phyloP scores from a whole-genome alignment of 1,284 basidiomycete species.

The Boletus semigastroideus region DNA sequence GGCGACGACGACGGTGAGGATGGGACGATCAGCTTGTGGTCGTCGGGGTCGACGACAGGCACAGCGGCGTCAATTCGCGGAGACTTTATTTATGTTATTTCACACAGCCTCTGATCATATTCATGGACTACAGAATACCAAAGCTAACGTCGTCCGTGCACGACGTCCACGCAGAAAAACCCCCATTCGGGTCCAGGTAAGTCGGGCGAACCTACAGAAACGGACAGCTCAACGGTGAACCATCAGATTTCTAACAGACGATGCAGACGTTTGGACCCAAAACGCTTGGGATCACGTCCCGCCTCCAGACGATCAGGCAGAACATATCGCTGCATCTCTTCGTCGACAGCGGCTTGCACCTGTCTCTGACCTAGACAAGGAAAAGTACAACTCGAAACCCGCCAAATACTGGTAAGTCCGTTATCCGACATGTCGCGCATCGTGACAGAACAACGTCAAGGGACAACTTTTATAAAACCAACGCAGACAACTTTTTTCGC shows the following conservation, averaged over 20 bases:
- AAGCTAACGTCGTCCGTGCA: conserved; percentile 63
- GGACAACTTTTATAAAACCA: conserved; percentile 89
- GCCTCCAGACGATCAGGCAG: conserved; percentile 75
- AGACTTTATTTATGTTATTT: conserved; percentile 1
- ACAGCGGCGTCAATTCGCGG: neutral
- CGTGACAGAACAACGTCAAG: conserved; percentile 43
- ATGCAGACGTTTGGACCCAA: conserved; percentile 68
- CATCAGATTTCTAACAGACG: conserved; percentile 59
- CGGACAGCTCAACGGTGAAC: neutral
- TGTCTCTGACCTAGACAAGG: conserved; percentile 64
- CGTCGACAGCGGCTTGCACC: conserved; percentile 66
- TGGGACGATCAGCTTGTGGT: neutral
- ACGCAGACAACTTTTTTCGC: conserved; percentile 86
- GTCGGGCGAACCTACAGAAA: neutral
- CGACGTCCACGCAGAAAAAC: conserved; percentile 53
- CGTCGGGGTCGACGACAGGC: neutral
- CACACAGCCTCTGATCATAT: neutral
- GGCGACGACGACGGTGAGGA: neutral
- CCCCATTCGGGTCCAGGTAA: conserved; percentile 71
- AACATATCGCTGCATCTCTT: conserved; percentile 67
- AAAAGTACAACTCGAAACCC: conserved; percentile 73
- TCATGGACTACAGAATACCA: neutral
- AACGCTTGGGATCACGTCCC: conserved; percentile 91
- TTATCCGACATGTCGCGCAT: neutral
- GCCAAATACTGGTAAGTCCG: conserved; percentile 62